Conservation (phyloP, 1,284 basidiomycete species). For the Trichosporon coremiiforme region DNA sequence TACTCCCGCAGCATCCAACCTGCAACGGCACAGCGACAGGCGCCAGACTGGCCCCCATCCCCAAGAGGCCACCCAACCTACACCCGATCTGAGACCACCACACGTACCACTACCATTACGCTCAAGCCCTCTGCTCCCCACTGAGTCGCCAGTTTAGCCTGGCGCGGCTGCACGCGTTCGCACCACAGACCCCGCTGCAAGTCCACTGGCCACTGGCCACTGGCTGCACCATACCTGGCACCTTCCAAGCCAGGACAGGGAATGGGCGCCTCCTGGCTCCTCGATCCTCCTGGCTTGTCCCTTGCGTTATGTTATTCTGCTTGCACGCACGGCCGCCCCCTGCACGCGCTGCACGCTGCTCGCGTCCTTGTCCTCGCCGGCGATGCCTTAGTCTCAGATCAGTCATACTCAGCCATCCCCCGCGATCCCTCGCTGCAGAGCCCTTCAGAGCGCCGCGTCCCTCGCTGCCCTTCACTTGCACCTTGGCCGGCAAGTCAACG, state of each 20-base stretch:
- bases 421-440: not conserved
- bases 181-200: not conserved
- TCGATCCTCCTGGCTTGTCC: not conserved
- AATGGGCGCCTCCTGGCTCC: not conserved
- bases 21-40: not conserved
- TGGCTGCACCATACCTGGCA: not conserved
- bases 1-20: not conserved
- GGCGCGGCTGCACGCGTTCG: not conserved
- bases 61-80: not conserved
- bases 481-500: not conserved
- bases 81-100: not conserved
- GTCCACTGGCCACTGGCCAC: not conserved
- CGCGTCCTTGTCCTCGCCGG: not conserved
- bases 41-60: not conserved
- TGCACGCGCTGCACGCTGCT: not conserved
- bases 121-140: not conserved
- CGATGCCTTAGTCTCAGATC: constrained; percentile 10
- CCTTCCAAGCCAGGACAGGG: not conserved
- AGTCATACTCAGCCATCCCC: not conserved
- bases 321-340: not conserved
- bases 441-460: not conserved
- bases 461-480: not conserved
- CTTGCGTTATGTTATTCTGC: not conserved
- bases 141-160: not conserved
- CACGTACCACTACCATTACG: not conserved